Conservation (phyloP, 1,284 basidiomycete genomes). For the Xanthoconium separans region DNA sequence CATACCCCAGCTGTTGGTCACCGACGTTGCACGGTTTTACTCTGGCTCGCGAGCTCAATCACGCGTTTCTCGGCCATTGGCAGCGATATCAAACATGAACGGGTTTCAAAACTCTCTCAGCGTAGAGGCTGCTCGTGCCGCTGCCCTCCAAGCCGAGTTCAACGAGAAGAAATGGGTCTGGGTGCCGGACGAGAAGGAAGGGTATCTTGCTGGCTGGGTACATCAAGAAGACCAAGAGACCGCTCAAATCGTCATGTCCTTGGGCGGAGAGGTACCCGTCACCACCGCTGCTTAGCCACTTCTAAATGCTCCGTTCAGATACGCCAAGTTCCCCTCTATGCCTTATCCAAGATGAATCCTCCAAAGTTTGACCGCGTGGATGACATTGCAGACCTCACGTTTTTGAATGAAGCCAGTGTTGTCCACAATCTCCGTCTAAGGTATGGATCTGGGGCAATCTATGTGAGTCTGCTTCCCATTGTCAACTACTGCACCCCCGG, state of each 20-base stretch:
- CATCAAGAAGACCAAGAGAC: constrained; percentile 79
- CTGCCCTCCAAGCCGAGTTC: constrained; percentile 92
- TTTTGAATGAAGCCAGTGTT: constrained; percentile 97
- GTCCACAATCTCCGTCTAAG: constrained; percentile 94
- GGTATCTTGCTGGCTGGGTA: constrained; percentile 90
- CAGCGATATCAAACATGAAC: constrained; percentile 40
- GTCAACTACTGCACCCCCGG: neutral
- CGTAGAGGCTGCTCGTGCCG: constrained; percentile 71
- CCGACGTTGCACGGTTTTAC: neutral
- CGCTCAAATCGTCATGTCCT: constrained; percentile 78
- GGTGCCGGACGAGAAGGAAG: constrained; percentile 88
- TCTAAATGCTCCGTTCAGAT: constrained; percentile 45
- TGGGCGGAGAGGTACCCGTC: constrained; percentile 68
- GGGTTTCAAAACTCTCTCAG: constrained; percentile 56
- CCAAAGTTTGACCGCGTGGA: constrained; percentile 98
- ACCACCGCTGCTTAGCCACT: neutral
- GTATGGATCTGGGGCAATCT: constrained; percentile 92
- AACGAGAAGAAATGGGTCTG: constrained; percentile 98
- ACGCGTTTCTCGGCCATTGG: constrained; percentile 16
- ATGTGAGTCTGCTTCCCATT: constrained; percentile 59
- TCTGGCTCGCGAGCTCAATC: constrained; percentile 1
- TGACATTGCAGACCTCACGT: constrained; percentile 98
- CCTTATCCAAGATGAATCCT: constrained; percentile 94
- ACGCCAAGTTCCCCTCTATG: constrained; percentile 72
- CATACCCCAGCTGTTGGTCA: neutral